These are phyloP conservation scores for Grosmannia huntii DNA, from an alignment of 2,329 filamentous ascomycete species.

Conservation along the genomic window DNA sequence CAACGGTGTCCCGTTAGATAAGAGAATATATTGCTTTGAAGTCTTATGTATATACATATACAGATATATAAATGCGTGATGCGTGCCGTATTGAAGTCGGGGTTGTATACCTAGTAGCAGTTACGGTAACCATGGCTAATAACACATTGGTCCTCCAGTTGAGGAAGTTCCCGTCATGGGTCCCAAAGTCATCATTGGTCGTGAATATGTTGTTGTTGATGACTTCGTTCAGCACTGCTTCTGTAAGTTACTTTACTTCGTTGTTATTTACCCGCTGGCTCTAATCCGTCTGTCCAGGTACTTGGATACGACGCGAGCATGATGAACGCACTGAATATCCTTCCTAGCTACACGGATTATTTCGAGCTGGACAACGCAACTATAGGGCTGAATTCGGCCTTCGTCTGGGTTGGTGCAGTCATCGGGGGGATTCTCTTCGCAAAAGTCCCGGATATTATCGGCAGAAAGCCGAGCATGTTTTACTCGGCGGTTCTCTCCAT, in stretches of 20 bases:
- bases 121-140: neutral
- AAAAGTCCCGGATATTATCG: constrained; percentile 11
- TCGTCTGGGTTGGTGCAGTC: constrained; percentile 14
- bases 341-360: constrained; percentile 20
- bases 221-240: constrained; percentile 2
- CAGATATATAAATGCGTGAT: neutral
- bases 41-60: too few relatives aligned
- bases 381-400: constrained; percentile 17
- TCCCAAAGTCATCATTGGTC: neutral
- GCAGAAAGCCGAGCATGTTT: constrained; percentile 14
- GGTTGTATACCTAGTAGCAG: too few relatives aligned
- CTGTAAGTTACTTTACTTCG: neutral
- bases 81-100: neutral
- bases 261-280: neutral
- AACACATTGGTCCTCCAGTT: neutral
- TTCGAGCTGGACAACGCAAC: constrained; percentile 19
- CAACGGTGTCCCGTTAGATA: too few relatives aligned
- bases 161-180: neutral
- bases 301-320: constrained; percentile 18
- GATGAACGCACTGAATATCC: constrained; percentile 21
- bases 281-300: neutral
- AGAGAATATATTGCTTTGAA: too few relatives aligned
- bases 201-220: neutral
- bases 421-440: constrained; percentile 7
- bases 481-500: constrained; percentile 5